These are phyloP conservation scores for Corylus heterophylla DNA, from an alignment of 306 rosid species.

Conservation along the genomic window DNA sequence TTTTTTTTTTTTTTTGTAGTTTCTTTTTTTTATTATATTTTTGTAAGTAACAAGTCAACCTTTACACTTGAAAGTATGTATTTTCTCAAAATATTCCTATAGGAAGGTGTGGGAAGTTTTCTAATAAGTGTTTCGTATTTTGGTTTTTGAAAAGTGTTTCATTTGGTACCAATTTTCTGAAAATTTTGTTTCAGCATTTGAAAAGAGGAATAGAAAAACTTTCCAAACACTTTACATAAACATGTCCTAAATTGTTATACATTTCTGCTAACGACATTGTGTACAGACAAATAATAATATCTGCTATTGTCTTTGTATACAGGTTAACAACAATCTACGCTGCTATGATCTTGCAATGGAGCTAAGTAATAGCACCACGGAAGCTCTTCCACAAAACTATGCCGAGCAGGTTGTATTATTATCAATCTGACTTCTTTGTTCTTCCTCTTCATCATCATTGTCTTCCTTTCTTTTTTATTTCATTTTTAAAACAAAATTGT, in stretches of 20 bases:
- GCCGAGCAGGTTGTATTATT: conserved; percentile 78
- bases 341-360: conserved; percentile 99
- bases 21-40: no score
- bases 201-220: no score
- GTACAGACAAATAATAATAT: conserved; percentile 81
- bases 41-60: no score
- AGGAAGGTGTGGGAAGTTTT: no score
- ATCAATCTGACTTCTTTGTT: conserved; percentile 29
- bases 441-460: not conserved
- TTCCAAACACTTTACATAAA: no score
- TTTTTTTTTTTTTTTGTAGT: no score
- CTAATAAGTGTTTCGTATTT: no score
- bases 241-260: not conserved
- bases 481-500: not conserved
- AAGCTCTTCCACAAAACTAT: conserved; percentile 90
- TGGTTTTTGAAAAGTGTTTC: no score
- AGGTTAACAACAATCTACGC: conserved; percentile 96
- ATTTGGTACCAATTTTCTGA: no score
- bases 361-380: conserved; percentile 80
- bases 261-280: conserved; percentile 11
- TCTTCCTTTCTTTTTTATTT: not conserved
- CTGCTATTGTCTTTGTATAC: conserved; percentile 24
- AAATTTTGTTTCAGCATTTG: no score
- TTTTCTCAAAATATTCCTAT: no score
- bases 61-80: no score